phyloP scores from a whole-genome alignment of 306 rosid species.

The Castanea sativa region DNA sequence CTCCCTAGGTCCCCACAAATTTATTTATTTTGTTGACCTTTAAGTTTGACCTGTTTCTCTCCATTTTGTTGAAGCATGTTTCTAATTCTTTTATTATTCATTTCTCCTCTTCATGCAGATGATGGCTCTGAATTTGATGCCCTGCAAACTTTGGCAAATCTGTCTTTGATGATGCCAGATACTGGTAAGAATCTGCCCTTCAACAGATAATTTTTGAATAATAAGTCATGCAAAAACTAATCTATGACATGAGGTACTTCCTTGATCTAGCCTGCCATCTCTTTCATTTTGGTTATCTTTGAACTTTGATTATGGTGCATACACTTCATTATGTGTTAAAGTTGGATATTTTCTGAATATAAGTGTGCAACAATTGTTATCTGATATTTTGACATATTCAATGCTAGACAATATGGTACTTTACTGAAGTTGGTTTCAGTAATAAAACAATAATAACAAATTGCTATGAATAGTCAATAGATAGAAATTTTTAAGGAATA shows the following conservation, averaged over 20 bases:
- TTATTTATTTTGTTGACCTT: constrained; percentile 16
- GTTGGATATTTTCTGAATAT: neutral
- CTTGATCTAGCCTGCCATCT: constrained; percentile 12
- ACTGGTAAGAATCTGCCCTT: constrained; percentile 48
- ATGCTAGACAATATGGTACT: neutral
- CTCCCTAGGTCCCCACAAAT: neutral
- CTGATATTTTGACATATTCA: neutral
- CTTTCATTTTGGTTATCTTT: constrained; percentile 1
- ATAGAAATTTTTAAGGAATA: neutral
- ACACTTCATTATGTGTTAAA: neutral
- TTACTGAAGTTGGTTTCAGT: neutral
- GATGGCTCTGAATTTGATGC: constrained; percentile 82
- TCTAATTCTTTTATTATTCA: constrained; percentile 11
- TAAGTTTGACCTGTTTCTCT: constrained; percentile 24
- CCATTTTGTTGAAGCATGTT: constrained; percentile 21
- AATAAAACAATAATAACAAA: neutral
- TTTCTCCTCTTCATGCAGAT: constrained; percentile 47
- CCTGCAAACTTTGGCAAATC: constrained; percentile 78
- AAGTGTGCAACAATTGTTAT: neutral
- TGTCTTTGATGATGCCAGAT: constrained; percentile 90
- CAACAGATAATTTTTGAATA: neutral
- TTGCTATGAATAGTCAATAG: neutral
- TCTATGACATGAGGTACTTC: constrained; percentile 2
- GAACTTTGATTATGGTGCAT: neutral
- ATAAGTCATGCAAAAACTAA: neutral